Conservation (phyloP, 495 filamentous ascomycete genomes). For the Tuber aestivum region DNA sequence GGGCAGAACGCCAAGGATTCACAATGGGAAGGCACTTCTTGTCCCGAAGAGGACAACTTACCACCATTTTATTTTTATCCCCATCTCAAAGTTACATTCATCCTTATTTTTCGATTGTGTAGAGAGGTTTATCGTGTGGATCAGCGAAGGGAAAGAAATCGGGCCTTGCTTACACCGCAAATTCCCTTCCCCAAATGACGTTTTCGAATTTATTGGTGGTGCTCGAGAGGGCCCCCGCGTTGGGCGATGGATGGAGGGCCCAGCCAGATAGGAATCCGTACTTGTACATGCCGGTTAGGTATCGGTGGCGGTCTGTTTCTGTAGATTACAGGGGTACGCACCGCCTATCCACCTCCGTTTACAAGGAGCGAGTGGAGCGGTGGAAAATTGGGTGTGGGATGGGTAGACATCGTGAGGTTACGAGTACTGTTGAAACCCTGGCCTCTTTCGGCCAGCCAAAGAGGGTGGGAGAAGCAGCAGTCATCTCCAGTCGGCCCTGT, state of each 20-base stretch:
- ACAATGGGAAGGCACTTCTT: slow-evolving; percentile 14
- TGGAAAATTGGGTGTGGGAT: slow-evolving; percentile 31
- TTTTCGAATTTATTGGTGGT: slow-evolving; percentile 10
- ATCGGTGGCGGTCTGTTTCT: slow-evolving; percentile 30
- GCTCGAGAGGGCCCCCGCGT: slow-evolving; percentile 4
- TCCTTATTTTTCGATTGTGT: slow-evolving; percentile 15
- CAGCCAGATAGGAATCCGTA: slow-evolving; percentile 11
- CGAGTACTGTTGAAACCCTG: slow-evolving; percentile 37
- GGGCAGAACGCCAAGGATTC: slow-evolving; percentile 22
- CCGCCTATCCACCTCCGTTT: slow-evolving; percentile 25
- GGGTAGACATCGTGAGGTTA: slow-evolving; percentile 38
- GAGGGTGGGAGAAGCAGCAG: slow-evolving; percentile 39
- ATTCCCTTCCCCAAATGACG: slow-evolving; percentile 5
- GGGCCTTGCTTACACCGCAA: background rate
- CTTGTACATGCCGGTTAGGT: slow-evolving; percentile 29
- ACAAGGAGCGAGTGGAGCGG: slow-evolving; percentile 16
- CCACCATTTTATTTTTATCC: slow-evolving; percentile 27
- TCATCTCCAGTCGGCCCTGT: slow-evolving; percentile 32
- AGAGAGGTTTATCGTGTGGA: slow-evolving; percentile 8
- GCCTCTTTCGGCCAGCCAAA: slow-evolving; percentile 37
- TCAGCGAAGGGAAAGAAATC: background rate
- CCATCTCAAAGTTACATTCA: slow-evolving; percentile 16
- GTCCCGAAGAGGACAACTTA: slow-evolving; percentile 21
- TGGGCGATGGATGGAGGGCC: background rate
- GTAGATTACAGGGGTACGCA: slow-evolving; percentile 33